Conservation (phyloP, 768 basidiomycete genomes). For the Pholiota conissans region DNA sequence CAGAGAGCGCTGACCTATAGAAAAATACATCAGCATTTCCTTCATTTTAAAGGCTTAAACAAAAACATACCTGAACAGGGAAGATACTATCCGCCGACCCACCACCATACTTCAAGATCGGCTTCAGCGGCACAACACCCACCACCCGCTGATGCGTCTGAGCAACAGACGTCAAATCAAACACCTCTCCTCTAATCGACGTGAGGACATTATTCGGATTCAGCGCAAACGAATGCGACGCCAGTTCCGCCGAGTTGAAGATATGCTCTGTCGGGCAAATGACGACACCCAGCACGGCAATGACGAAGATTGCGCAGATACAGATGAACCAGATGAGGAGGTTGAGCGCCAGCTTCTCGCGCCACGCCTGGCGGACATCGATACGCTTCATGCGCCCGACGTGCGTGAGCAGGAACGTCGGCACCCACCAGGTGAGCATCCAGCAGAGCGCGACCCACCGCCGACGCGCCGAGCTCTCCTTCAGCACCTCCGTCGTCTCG, state of each 20-base stretch:
- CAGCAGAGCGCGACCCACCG: conserved; percentile 89
- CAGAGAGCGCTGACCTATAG: conserved; percentile 87
- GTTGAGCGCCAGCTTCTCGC: conserved; percentile 95
- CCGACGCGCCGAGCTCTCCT: conserved; percentile 76
- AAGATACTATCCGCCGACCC: conserved; percentile 72
- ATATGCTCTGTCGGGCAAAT: conserved; percentile 97
- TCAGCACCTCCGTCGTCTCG: conserved; percentile 85
- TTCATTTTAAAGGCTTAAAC: neutral
- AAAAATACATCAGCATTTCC: neutral
- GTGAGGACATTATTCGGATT: conserved; percentile 78
- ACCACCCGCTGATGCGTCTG: conserved; percentile 67
- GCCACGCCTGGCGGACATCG: conserved; percentile 95
- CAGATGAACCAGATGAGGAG: conserved; percentile 96
- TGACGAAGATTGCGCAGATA: conserved; percentile 87
- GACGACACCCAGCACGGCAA: conserved; percentile 80
- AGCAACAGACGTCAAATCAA: conserved; percentile 76
- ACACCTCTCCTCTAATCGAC: conserved; percentile 90
- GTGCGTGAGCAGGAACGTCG: conserved; percentile 63
- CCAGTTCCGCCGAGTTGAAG: conserved; percentile 76
- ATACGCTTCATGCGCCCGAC: conserved; percentile 92
- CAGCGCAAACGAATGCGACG: conserved; percentile 61
- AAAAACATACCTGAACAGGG: conserved; percentile 80
- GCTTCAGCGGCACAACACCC: conserved; percentile 71
- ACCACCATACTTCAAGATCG: conserved; percentile 85
- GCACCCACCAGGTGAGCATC: conserved; percentile 92